Evolutionary conservation across 768 basidiomycete species (phyloP), one percentile per base, ranked within the genome.

Genomic region (Trametes cingulata): DNA sequence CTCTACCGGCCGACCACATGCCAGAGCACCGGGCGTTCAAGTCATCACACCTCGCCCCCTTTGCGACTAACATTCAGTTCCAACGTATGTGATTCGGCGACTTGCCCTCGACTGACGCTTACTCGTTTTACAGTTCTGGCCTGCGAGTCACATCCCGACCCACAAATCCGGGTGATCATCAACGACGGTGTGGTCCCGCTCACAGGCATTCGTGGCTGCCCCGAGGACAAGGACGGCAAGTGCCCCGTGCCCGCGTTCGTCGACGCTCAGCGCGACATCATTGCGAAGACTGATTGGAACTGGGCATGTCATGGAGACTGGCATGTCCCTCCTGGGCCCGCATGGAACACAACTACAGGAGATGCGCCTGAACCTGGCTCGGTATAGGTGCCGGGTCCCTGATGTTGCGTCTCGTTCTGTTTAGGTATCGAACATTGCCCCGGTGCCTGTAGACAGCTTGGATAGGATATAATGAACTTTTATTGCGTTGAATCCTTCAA

Each of bases 141-240:
- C 22, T 73, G 73, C 62, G 56, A 37, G 13, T 67, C 68, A 7
- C 56, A 56, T 57, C 65, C 63, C 60, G 77, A 68, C 29, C 80
- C 75, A 13, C 85, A 93, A 63, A 90, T 95, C 62, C 85, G 93
- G 3, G 78, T 94, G 66, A 85, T 95, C 62, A 82, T 95, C 71
- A 95, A 96, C 74, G 94, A 97, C 67, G 94, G 86, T 0, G 87
- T 91, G 1, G 85, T 85, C 0, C 93, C 94, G 5, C 80, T 95
- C 20, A 90, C 86, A 0, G 85, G 88, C 10, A 82, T 95, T 63
- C 78, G 77, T 14, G 91, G 89, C 6, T 96, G 93, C 66, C 85
- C 83, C 0, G 71, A 79, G 57, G 83, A 91, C 70, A 80, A 81
- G 56, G 83, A 91, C 54, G 94, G 94, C 8, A 78, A 93, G 75